Conservation (phyloP, 2,329 filamentous ascomycete genomes). For the Colletotrichum graminicola region DNA sequence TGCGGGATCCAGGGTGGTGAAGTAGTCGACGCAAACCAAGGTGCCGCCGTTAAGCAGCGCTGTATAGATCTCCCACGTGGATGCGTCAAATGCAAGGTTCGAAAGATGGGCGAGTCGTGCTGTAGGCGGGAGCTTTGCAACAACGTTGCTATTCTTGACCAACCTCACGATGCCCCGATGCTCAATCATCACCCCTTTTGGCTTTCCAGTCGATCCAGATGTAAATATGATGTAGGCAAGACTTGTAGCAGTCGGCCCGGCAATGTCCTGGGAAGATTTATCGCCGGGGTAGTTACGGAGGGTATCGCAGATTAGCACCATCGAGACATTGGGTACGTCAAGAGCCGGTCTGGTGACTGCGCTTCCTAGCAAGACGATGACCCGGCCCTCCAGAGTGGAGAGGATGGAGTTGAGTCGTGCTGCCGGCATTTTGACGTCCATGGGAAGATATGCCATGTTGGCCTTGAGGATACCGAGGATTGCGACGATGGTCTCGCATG, state of each 20-base stretch:
- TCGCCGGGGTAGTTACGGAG: not conserved
- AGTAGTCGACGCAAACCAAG: slow-evolving; percentile 42
- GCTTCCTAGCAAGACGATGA: slow-evolving; percentile 38
- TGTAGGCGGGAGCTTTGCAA: not conserved
- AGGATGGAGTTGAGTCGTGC: slow-evolving; percentile 43
- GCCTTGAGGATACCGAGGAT: slow-evolving; percentile 47
- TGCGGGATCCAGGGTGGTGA: slow-evolving; percentile 33
- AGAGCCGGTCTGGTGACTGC: slow-evolving; percentile 12
- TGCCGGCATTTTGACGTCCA: slow-evolving; percentile 43
- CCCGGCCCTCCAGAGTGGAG: slow-evolving; percentile 10
- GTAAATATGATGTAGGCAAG: slow-evolving; percentile 39
- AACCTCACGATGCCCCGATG: slow-evolving; percentile 22
- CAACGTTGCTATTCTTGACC: slow-evolving; percentile 12
- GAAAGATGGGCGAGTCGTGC: slow-evolving; percentile 19
- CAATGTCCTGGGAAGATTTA: fast-evolving
- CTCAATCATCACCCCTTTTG: slow-evolving; percentile 33
- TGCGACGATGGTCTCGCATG: slow-evolving; percentile 45
- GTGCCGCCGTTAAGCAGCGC: slow-evolving; percentile 44
- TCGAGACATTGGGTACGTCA: slow-evolving; percentile 25
- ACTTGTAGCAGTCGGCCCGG: not conserved
- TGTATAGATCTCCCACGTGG: slow-evolving; percentile 43
- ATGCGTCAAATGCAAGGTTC: slow-evolving; percentile 44
- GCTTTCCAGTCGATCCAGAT: slow-evolving; percentile 37
- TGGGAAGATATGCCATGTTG: slow-evolving; percentile 46
- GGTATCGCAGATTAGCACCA: slow-evolving; percentile 36